Conservation (phyloP, 1,284 basidiomycete species). For the Apiotrichum montevideense region DNA sequence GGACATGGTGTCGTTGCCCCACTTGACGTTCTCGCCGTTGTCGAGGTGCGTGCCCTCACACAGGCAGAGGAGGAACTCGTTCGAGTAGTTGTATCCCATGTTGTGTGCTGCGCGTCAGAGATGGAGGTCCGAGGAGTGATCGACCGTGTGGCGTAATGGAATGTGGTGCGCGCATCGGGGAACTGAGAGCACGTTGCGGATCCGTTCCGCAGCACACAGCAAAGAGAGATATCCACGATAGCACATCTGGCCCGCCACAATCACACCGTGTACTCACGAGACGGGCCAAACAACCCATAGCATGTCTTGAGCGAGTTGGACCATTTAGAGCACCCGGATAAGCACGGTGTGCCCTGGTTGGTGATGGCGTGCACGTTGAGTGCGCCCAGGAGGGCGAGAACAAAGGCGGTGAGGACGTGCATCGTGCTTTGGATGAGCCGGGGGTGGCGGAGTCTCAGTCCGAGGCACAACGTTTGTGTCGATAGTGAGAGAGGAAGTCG, state of each 20-base stretch:
- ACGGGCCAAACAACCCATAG: slow-evolving; percentile 4
- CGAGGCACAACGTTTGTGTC: too few species aligned
- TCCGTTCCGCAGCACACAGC: too few species aligned
- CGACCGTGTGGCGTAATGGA: too few species aligned
- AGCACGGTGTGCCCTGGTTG: slow-evolving; percentile 5
- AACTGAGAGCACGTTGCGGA: too few species aligned
- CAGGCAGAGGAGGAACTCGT: slow-evolving; percentile 32
- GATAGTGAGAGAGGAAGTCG: too few species aligned
- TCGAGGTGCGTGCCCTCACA: slow-evolving; percentile 24
- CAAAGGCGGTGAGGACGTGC: too few species aligned
- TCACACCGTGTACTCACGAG: slow-evolving; percentile 4
- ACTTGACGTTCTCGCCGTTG: slow-evolving; percentile 1
- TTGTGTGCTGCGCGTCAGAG: slow-evolving; percentile 11
- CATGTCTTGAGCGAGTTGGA: slow-evolving; percentile 8
- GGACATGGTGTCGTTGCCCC: slow-evolving; percentile 23
- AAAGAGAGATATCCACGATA: too few species aligned
- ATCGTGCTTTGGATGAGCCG: too few species aligned
- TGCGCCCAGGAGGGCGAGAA: background rate
- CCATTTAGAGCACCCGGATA: slow-evolving; percentile 11
- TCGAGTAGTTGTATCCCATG: slow-evolving; percentile 25
- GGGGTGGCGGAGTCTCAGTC: too few species aligned
- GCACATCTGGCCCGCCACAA: too few species aligned
- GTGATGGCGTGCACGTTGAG: background rate
- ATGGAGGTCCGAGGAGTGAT: too few species aligned
- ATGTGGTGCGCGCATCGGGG: background rate